Conservation (phyloP, 164 flowering plant species). For the Vitis rotundifolia region DNA sequence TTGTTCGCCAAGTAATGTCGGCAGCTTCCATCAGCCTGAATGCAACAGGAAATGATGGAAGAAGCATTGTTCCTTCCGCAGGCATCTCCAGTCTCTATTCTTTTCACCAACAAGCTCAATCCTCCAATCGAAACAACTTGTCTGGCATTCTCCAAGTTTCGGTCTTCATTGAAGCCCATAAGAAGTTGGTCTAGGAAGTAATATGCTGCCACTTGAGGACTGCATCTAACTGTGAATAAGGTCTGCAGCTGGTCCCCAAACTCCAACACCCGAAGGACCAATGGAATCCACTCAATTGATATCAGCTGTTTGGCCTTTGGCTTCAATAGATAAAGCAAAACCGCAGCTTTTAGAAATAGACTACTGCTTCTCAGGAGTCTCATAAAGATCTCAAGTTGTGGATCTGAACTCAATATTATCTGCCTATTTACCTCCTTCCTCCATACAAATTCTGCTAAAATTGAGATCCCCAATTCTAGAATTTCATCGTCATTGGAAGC, state of each 20-base stretch:
- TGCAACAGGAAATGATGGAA: constrained; percentile 41
- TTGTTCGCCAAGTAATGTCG: constrained; percentile 53
- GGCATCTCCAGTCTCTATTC: constrained; percentile 43
- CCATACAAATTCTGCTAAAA: constrained; percentile 54
- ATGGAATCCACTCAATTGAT: constrained; percentile 62
- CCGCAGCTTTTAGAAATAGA: constrained; percentile 61
- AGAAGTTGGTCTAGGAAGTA: constrained; percentile 63
- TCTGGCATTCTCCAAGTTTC: constrained; percentile 58
- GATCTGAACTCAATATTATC: constrained; percentile 52
- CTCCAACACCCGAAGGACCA: constrained; percentile 62
- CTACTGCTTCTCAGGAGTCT: constrained; percentile 46
- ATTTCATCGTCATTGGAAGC: constrained; percentile 58
- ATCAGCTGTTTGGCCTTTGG: constrained; percentile 74
- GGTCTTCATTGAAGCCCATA: constrained; percentile 57
- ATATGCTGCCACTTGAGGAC: constrained; percentile 56
- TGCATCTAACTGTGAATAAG: constrained; percentile 51
- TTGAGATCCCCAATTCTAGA: constrained; percentile 56
- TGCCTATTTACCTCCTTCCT: constrained; percentile 39
- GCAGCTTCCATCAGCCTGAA: constrained; percentile 59
- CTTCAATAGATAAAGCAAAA: constrained; percentile 54
- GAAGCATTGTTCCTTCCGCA: constrained; percentile 43
- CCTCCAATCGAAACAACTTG: constrained; percentile 64
- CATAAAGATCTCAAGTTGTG: constrained; percentile 59
- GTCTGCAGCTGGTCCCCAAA: constrained; percentile 61
- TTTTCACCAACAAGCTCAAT: constrained; percentile 40